These are phyloP conservation scores for Lentinula lateritia DNA, from an alignment of 768 basidiomycete species.

Conservation along the genomic window DNA sequence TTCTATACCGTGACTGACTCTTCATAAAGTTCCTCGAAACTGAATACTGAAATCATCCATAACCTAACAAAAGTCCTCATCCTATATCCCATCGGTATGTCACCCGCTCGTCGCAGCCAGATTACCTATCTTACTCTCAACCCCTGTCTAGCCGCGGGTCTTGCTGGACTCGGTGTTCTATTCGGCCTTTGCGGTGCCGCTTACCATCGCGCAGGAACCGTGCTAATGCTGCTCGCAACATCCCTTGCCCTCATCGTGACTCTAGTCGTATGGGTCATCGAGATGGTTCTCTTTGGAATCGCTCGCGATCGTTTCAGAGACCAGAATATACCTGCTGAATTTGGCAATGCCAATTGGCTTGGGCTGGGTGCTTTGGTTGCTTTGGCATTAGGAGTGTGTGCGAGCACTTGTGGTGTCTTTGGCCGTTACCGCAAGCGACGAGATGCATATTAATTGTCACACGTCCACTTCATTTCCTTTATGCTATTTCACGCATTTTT, in stretches of 20 bases:
- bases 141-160: constrained; percentile 45
- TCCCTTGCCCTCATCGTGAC: constrained; percentile 63
- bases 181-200: constrained; percentile 63
- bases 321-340: constrained; percentile 42
- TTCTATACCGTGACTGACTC: background rate
- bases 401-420: constrained; percentile 59
- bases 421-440: constrained; percentile 50
- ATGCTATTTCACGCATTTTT: no score
- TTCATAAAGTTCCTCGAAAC: constrained; percentile 28
- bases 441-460: background rate
- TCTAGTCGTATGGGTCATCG: constrained; percentile 67
- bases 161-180: constrained; percentile 59
- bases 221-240: constrained; percentile 69
- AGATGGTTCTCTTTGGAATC: constrained; percentile 77
- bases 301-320: constrained; percentile 53
- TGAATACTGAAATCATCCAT: constrained; percentile 52
- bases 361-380: constrained; percentile 70
- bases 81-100: constrained; percentile 72
- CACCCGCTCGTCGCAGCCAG: constrained; percentile 1
- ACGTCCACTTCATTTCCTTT: no score
- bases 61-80: constrained; percentile 72
- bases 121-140: constrained; percentile 3
- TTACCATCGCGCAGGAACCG: constrained; percentile 66
- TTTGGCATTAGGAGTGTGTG: constrained; percentile 58
- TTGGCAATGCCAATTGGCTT: constrained; percentile 82